Evolutionary conservation across 2,329 filamentous ascomycete genomes (phyloP).

Genomic region (Talaromyces amestolkiae): DNA sequence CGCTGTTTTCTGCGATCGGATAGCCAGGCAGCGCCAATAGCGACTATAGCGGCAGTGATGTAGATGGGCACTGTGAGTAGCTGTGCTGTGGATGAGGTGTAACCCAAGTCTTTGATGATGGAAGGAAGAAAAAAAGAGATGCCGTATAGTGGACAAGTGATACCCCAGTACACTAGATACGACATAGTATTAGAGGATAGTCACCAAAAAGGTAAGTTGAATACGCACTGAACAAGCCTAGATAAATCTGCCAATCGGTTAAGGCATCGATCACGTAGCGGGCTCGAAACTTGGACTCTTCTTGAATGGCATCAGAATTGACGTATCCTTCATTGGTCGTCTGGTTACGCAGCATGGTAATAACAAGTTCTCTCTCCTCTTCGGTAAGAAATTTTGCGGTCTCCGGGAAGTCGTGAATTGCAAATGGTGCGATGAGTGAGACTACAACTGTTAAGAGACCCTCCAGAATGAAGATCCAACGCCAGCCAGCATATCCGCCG

Average conservation of each 20-base stretch:
- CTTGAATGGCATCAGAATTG: constrained; percentile 24
- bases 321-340: constrained; percentile 29
- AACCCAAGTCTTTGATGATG: constrained; percentile 44
- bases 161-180: constrained; percentile 42
- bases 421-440: constrained; percentile 43
- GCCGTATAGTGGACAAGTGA: constrained; percentile 43
- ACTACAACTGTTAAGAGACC: constrained; percentile 47
- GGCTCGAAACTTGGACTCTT: constrained; percentile 31
- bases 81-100: constrained; percentile 40
- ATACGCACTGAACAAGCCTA: constrained; percentile 38
- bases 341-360: constrained; percentile 39
- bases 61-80: constrained; percentile 44
- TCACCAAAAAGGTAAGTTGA: not conserved
- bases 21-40: constrained; percentile 51
- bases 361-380: constrained; percentile 40
- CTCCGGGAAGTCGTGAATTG: constrained; percentile 48
- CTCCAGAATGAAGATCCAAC: constrained; percentile 53
- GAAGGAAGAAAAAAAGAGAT: constrained; percentile 42
- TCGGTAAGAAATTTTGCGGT: constrained; percentile 44
- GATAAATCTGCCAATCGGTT: constrained; percentile 43
- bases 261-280: constrained; percentile 42
- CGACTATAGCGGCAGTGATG: constrained; percentile 38
- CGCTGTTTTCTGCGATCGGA: constrained; percentile 56
- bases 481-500: constrained; percentile 47
- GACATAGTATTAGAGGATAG: constrained; percentile 7